A percentile compares a stretch with the other conserved stretches of the same genome.
Conservation (phyloP, 2,329 filamentous ascomycete species). For the Didymella keratinophila region DNA sequence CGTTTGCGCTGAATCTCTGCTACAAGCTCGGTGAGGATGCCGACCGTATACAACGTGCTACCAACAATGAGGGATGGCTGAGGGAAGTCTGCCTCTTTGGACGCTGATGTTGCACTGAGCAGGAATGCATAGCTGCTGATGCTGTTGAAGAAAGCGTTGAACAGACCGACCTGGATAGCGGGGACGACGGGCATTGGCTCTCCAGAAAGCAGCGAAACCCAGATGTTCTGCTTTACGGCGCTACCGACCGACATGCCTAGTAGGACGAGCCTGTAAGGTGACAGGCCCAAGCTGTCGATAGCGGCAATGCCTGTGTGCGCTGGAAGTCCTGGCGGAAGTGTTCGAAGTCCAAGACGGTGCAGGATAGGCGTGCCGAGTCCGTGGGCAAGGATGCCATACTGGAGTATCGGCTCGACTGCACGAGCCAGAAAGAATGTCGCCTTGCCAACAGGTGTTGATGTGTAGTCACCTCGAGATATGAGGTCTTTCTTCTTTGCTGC, state of each 20-base stretch:
- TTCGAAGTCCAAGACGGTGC: constrained; percentile 54
- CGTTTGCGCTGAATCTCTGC: constrained; percentile 65
- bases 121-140: constrained; percentile 64
- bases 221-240: constrained; percentile 65
- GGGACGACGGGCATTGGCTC: constrained; percentile 59
- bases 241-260: constrained; percentile 62
- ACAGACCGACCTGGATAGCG: constrained; percentile 57
- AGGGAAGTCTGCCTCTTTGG: constrained; percentile 50
- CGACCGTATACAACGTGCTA: constrained; percentile 58
- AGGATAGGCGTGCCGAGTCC: constrained; percentile 55
- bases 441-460: constrained; percentile 50
- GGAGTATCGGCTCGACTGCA: constrained; percentile 56
- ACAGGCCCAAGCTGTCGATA: constrained; percentile 58
- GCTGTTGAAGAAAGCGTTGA: constrained; percentile 65
- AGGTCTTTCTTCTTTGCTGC: constrained; percentile 46
- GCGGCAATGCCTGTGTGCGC: constrained; percentile 49
- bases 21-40: constrained; percentile 63
- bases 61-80: constrained; percentile 58
- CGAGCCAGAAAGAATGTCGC: constrained; percentile 57
- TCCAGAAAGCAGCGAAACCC: constrained; percentile 57
- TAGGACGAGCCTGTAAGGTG: constrained; percentile 60
- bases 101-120: constrained; percentile 58
- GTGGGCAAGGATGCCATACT: constrained; percentile 59
- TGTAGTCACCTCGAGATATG: constrained; percentile 53
- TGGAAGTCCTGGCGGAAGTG: constrained; percentile 53